Evolutionary conservation across 306 rosid species (phyloP), one percentile per base, ranked within the genome.

Genomic region (Calophaca sinica): DNA sequence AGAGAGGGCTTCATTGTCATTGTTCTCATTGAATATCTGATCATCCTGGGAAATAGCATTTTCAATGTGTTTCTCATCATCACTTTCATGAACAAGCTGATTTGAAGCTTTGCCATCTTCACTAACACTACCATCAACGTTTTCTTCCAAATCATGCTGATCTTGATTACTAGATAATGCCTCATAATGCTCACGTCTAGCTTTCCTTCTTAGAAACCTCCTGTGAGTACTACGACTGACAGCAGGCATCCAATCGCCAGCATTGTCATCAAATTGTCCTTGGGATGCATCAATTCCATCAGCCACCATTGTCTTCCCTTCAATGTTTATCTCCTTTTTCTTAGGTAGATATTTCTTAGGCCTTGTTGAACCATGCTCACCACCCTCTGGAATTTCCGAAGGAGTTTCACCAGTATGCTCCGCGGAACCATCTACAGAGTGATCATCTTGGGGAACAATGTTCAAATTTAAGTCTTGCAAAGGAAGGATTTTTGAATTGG

Each of bases 181-280:
- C 4, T 86, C 88, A 60, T 73, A 59, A 53, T 82, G 39, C 58
- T 88, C 89, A 0, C 92, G 93, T 54, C 83, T 90, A 72, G 99
- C 89, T 85, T 92, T 86, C 81, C 99, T 89, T 83, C 96, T 85
- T 14, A 88, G 75, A 79, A 35, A 90, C 77, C 93, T 87, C 83
- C 99, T 90, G 70, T 89, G 96, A 36, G 99, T 90, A 79, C 97
- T 96, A 51, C 93, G 84, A 80, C 98, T 85, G 42, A 92, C 96
- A 45, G 98, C 97, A 52, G 96, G 96, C 86, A 80, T 82, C 99
- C 97, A 96, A 69, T 92, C 91, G 53, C 87, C 92, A 41, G 70
- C 89, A 81, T 78, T 73, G 42, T 77, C 93, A 78, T 90, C 91
- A 72, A 68, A 39, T 59, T 86, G 86, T 60, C 97, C 97, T 58